phyloP scores from a whole-genome alignment of 2,329 filamentous ascomycete genomes.

The Diaporthe caulivora region DNA sequence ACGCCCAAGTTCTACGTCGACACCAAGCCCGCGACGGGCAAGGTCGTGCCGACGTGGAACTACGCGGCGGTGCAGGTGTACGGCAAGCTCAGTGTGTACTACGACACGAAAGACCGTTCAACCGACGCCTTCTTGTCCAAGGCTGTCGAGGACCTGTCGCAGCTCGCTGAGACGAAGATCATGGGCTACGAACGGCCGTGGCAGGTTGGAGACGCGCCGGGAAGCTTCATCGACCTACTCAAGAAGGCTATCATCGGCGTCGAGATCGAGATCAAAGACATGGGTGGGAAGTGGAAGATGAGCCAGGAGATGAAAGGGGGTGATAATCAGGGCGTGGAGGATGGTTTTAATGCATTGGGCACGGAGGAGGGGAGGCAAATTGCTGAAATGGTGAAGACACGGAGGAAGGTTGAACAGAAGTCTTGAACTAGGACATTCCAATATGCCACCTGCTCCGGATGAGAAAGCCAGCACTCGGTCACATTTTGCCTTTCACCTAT shows the following conservation, averaged over 20 bases:
- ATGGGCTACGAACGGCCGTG: slow-evolving; percentile 70
- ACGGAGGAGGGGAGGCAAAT: slow-evolving; percentile 49
- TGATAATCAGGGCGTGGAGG: slow-evolving; percentile 68
- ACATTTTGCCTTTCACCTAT: background rate
- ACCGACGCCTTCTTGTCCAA: slow-evolving; percentile 61
- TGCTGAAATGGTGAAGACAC: slow-evolving; percentile 47
- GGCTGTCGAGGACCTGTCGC: slow-evolving; percentile 64
- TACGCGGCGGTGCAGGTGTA: slow-evolving; percentile 76
- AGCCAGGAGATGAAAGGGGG: slow-evolving; percentile 68
- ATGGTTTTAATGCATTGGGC: slow-evolving; percentile 62
- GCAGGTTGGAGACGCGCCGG: slow-evolving; percentile 69
- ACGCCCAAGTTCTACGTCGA: slow-evolving; percentile 77
- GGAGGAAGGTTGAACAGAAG: background rate
- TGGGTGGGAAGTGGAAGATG: slow-evolving; percentile 77
- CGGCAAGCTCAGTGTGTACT: slow-evolving; percentile 66
- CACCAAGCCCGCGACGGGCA: slow-evolving; percentile 73
- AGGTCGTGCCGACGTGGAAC: slow-evolving; percentile 80
- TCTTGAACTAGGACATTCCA: background rate
- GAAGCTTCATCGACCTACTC: slow-evolving; percentile 66
- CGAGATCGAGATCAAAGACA: slow-evolving; percentile 66
- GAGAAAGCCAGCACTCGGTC: background rate
- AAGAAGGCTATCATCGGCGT: slow-evolving; percentile 72
- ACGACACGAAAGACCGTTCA: slow-evolving; percentile 59
- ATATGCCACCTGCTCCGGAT: background rate
- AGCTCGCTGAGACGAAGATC: slow-evolving; percentile 62